Evolutionary conservation across 257 asterid species (phyloP), one percentile per base, ranked within the genome.

Genomic region (Gentiana macrophylla): DNA sequence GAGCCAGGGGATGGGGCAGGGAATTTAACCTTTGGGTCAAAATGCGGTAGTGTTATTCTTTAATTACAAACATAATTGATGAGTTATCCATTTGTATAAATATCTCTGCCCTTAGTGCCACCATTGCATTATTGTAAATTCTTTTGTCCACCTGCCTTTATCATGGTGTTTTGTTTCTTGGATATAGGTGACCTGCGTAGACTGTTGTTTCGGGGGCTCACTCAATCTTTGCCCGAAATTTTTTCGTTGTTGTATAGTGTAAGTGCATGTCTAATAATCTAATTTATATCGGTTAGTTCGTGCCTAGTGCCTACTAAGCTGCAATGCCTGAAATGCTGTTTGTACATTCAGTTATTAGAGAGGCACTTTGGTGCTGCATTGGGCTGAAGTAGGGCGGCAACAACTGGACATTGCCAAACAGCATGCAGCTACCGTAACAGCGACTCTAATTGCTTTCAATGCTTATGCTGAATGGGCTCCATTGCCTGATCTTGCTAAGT

Each of bases 401-500:
- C 88, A 85, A 67, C 69, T 88, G 73, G 95, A 81, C 63, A 63
- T 81, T 62, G 98, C 95, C 41, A 92, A 86, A 79, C 94, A 74
- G 79, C 98, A 92, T 68, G 96, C 88, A 59, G 77, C 93, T 32
- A 64, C 90, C 60, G 92, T 88, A 66, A 83, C 83, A 59, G 98
- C 97, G 53, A 79, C 93, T 75, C 76, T 82, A 47, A 81, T 87
- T 78, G 94, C 98, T 66, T 69, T 83, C 66, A 88, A 81, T 69
- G 90, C 98, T 52, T 92, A 92, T 80, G 95, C 95, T 36, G 98
- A 92, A 74, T 88, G 98, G 98, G 88, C 94, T 57, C 95, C 97
- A 33, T 70, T 92, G 66, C 74, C 90, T 32, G 93, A 88, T 72
- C 94, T 92, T 69, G 93, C 86, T 11, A 83, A 80, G 64, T 74